Evolutionary conservation across 2,329 filamentous ascomycete genomes (phyloP).

Genomic region (Dryadomyces sulphureus): DNA sequence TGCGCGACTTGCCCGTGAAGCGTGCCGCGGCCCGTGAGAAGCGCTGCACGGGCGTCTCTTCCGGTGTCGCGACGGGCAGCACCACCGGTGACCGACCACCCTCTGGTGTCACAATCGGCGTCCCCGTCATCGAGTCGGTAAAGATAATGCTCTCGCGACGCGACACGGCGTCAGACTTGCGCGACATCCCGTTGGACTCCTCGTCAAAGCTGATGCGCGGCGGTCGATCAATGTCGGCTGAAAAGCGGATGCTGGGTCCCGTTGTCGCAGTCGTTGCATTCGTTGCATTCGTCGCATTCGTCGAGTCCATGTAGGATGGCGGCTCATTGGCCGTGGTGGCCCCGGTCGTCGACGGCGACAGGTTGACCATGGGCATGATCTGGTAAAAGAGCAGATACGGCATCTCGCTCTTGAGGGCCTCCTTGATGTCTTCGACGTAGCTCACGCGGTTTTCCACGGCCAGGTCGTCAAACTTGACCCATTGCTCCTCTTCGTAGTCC

Average conservation of each 20-base stretch:
- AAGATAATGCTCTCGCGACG: conserved; percentile 36
- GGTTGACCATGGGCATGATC: conserved; percentile 70
- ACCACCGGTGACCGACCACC: conserved; percentile 13
- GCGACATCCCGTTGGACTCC: conserved; percentile 17
- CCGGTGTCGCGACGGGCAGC: conserved; percentile 30
- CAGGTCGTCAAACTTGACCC: conserved; percentile 92
- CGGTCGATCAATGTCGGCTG: conserved; percentile 35
- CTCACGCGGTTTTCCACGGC: conserved; percentile 50
- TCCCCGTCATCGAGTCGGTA: conserved; percentile 25
- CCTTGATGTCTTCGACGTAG: conserved; percentile 61
- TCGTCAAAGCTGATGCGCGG: conserved; percentile 32
- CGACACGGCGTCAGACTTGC: conserved; percentile 18
- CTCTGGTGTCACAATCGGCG: conserved; percentile 22
- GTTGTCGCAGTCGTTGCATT: conserved; percentile 13
- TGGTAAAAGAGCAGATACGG: conserved; percentile 95
- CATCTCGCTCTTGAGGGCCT: conserved; percentile 70
- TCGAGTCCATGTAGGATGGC: conserved; percentile 43
- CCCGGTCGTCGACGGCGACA: conserved; percentile 33
- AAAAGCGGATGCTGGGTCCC: conserved; percentile 38
- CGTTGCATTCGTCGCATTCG: conserved; percentile 12
- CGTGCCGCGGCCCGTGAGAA: conserved; percentile 42
- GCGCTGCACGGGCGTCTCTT: conserved; percentile 39
- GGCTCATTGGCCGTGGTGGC: conserved; percentile 33
- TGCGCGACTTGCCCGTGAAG: conserved; percentile 30
- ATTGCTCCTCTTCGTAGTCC: conserved; percentile 57